Percentiles rank a stretch among this genome's conserved stretches.
phyloP scores from a whole-genome alignment of 345 rosid genomes.

The Firmiana major region DNA sequence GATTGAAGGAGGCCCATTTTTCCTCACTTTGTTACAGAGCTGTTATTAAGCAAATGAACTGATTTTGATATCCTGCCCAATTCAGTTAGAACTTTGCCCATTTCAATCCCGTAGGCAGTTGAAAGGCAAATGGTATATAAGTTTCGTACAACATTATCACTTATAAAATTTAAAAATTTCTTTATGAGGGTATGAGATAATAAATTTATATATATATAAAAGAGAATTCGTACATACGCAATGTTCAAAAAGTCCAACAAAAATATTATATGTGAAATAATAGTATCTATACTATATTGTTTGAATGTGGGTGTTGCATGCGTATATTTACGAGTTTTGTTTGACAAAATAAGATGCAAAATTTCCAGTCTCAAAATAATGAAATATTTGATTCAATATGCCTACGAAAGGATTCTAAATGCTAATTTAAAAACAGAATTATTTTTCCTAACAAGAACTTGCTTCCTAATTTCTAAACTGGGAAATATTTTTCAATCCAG shows the following conservation, averaged over 20 bases:
- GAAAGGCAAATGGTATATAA: too few relatives aligned
- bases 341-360: not conserved
- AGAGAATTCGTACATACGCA: too few relatives aligned
- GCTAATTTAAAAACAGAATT: not conserved
- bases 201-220: too few relatives aligned
- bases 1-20: constrained; percentile 41
- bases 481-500: not conserved
- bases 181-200: too few relatives aligned
- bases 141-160: too few relatives aligned
- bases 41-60: constrained; percentile 39
- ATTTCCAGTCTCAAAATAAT: not conserved
- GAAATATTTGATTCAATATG: not conserved
- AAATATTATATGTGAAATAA: too few relatives aligned
- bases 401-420: not conserved
- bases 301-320: not conserved
- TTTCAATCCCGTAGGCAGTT: too few relatives aligned
- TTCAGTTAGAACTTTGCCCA: too few relatives aligned
- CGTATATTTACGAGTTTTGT: not conserved
- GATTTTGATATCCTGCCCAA: constrained; percentile 18
- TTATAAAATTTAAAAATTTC: too few relatives aligned
- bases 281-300: too few relatives aligned
- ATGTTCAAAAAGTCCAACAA: too few relatives aligned
- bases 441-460: not conserved
- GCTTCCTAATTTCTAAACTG: not conserved
- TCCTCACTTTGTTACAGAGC: constrained; percentile 31